Percentiles rank a stretch among this genome's conserved stretches.
Conservation (phyloP, 176 grass and related monocot genomes). For the Oryza glaberrima region DNA sequence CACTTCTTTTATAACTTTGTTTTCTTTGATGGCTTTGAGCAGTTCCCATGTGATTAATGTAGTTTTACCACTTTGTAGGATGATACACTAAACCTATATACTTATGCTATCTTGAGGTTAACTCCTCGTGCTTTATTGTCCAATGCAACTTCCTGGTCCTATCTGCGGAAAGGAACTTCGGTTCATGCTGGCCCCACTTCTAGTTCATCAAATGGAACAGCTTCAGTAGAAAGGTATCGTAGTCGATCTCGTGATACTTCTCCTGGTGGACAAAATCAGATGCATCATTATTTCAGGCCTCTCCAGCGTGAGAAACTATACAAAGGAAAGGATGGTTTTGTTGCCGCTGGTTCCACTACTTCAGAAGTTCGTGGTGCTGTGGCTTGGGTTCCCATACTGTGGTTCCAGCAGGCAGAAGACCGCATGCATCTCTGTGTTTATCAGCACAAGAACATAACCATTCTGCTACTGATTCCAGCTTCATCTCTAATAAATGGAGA, state of each 20-base stretch:
- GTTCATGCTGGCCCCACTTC: constrained; percentile 48
- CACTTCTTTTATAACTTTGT: constrained; percentile 35
- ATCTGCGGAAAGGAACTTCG: constrained; percentile 83
- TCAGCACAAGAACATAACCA: constrained; percentile 74
- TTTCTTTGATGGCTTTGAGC: constrained; percentile 20
- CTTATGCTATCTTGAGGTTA: constrained; percentile 83
- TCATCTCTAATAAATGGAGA: constrained; percentile 78
- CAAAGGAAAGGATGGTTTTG: constrained; percentile 93
- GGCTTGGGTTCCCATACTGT: constrained; percentile 65
- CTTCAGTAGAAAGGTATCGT: constrained; percentile 61
- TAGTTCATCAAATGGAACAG: constrained; percentile 61
- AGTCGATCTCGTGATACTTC: constrained; percentile 74
- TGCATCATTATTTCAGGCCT: constrained; percentile 65
- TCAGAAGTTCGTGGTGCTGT: constrained; percentile 53
- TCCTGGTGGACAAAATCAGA: constrained; percentile 68
- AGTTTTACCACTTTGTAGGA: constrained; percentile 56
- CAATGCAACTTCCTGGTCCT: constrained; percentile 83
- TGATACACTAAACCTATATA: constrained; percentile 82
- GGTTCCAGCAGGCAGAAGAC: constrained; percentile 81
- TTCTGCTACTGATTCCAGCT: constrained; percentile 78
- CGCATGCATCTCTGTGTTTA: constrained; percentile 84
- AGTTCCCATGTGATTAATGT: constrained; percentile 25
- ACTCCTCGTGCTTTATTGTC: constrained; percentile 84
- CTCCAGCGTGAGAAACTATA: constrained; percentile 80
- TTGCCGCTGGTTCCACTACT: constrained; percentile 57